phyloP scores from a whole-genome alignment of 352 stramenopile genomes.

The Phytophthora tubulina region DNA sequence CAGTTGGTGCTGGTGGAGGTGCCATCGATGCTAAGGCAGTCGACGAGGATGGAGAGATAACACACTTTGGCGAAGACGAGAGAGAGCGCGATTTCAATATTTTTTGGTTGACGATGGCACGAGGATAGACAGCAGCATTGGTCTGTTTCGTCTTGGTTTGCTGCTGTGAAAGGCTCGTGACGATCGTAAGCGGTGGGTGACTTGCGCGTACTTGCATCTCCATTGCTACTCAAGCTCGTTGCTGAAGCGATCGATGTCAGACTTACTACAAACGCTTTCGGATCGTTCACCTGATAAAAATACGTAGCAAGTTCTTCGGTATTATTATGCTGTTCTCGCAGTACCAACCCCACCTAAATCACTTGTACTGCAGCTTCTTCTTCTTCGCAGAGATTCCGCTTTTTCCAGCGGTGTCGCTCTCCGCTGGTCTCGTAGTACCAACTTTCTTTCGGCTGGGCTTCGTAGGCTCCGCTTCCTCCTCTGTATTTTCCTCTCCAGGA shows the following conservation, averaged over 20 bases:
- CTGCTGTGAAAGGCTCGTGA: constrained; percentile 31
- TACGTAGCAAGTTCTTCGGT: constrained; percentile 26
- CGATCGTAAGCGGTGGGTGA: constrained; percentile 33
- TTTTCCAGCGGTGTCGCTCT: constrained; percentile 8
- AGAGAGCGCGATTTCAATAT: constrained; percentile 20
- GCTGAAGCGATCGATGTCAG: not conserved
- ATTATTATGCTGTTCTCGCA: constrained; percentile 27
- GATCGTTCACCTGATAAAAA: constrained; percentile 34
- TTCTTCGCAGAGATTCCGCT: constrained; percentile 31
- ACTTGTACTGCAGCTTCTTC: constrained; percentile 31
- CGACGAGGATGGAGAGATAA: constrained; percentile 16
- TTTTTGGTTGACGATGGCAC: not conserved
- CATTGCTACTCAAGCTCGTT: constrained; percentile 28
- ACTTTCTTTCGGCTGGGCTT: constrained; percentile 26
- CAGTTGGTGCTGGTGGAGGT: constrained; percentile 19
- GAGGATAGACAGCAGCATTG: constrained; percentile 9
- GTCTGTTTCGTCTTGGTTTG: constrained; percentile 15
- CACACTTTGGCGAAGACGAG: constrained; percentile 27
- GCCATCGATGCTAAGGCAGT: not conserved
- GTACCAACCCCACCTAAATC: not conserved
- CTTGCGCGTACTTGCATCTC: constrained; percentile 12
- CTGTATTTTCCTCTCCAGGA: not conserved
- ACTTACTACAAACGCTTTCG: not conserved
- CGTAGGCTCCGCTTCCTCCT: constrained; percentile 6
- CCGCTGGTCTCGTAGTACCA: constrained; percentile 14